Conservation (phyloP, 2,329 filamentous ascomycete genomes). For the Cladophialophora carrionii region DNA sequence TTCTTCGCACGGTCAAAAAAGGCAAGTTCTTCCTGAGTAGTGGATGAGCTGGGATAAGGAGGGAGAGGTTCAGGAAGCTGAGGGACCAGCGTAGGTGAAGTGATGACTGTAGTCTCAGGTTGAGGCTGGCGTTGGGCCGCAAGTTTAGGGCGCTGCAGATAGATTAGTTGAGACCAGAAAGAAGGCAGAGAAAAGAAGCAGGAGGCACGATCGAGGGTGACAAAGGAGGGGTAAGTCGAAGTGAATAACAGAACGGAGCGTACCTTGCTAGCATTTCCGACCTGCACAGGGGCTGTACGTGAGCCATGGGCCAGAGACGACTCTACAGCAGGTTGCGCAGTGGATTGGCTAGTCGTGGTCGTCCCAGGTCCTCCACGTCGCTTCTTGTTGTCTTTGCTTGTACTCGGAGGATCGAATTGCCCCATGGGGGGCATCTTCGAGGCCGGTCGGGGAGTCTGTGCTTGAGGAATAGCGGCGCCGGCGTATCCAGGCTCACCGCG, state of each 20-base stretch:
- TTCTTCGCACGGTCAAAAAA: constrained; percentile 99
- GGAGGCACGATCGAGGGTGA: background rate
- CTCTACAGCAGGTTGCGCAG: constrained; percentile 42
- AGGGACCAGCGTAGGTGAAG: constrained; percentile 83
- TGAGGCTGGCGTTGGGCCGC: constrained; percentile 29
- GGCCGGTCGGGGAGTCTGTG: constrained; percentile 56
- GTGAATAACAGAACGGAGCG: constrained; percentile 35
- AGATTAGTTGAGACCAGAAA: background rate
- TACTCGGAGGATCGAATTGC: constrained; percentile 84
- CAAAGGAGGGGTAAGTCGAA: background rate
- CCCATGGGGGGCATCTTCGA: constrained; percentile 86
- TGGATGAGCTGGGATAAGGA: constrained; percentile 72
- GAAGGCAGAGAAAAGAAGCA: background rate
- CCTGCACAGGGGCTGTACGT: constrained; percentile 45
- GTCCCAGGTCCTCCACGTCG: constrained; percentile 64
- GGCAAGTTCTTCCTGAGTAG: constrained; percentile 79
- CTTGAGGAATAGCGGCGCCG: constrained; percentile 47
- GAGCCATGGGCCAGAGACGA: constrained; percentile 43
- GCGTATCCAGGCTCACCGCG: constrained; percentile 57
- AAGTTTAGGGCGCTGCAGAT: constrained; percentile 33
- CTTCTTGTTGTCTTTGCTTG: constrained; percentile 89
- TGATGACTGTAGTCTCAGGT: constrained; percentile 60
- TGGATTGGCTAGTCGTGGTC: constrained; percentile 35
- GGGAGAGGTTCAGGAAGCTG: constrained; percentile 84
- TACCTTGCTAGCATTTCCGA: constrained; percentile 57